Conservation (phyloP, 2,329 filamentous ascomycete species). For the Fusarium tricinctum region DNA sequence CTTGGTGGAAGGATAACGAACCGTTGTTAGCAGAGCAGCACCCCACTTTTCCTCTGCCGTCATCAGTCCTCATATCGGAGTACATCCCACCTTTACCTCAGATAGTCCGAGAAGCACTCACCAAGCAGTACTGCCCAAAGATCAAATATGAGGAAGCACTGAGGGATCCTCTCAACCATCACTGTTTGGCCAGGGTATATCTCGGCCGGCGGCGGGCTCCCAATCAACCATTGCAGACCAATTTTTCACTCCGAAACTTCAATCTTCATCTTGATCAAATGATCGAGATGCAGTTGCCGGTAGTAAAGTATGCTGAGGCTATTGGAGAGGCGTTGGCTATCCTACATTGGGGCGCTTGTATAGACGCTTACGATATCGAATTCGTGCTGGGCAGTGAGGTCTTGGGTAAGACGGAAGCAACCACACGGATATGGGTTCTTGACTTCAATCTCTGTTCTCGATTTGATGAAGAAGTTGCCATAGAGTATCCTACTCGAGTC, state of each 20-base stretch:
- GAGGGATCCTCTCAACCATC: background rate
- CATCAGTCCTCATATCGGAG: background rate
- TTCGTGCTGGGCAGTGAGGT: constrained; percentile 55
- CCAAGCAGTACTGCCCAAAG: background rate
- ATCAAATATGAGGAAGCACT: background rate
- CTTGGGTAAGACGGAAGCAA: background rate
- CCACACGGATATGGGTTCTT: constrained; percentile 54
- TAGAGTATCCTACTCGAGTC: constrained; percentile 51
- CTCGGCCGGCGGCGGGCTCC: background rate
- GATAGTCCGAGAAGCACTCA: background rate
- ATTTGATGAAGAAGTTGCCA: background rate
- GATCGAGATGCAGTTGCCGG: constrained; percentile 56
- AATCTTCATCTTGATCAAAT: constrained; percentile 66
- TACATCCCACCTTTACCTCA: background rate
- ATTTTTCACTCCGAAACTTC: constrained; percentile 63
- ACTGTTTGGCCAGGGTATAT: background rate
- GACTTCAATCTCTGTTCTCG: constrained; percentile 54
- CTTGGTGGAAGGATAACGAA: background rate
- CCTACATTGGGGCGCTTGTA: constrained; percentile 62
- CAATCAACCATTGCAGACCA: background rate
- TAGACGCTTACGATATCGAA: constrained; percentile 69
- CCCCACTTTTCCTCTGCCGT: background rate
- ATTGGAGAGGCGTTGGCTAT: constrained; percentile 66
- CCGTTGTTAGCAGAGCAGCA: background rate
- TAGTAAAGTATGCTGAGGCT: constrained; percentile 54